A percentile compares a stretch with the other conserved stretches of the same genome.
These are phyloP conservation scores for Epithemia pelagica DNA, from an alignment of 108 stramenopile genomes.

Conservation along the genomic window DNA sequence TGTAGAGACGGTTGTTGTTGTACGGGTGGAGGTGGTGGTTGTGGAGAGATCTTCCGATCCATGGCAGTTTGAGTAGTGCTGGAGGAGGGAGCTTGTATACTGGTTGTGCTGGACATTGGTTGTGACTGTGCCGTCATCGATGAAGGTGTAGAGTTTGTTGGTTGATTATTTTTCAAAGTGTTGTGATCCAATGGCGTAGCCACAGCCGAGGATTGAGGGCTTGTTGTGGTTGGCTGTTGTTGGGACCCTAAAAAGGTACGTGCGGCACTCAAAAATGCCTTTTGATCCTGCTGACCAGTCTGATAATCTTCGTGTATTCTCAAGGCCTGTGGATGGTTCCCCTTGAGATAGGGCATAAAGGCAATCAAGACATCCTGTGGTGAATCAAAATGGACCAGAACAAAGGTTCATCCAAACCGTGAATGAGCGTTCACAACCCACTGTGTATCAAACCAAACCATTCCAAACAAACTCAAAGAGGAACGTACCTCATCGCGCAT, in stretches of 20 bases:
- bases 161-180: no score
- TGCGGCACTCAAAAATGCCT: conserved; percentile 50
- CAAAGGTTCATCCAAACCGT: neutral
- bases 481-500: neutral
- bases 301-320: conserved; percentile 63
- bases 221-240: neutral
- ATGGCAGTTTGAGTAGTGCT: no score
- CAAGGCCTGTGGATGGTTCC: conserved; percentile 45
- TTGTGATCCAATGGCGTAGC: no score
- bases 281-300: conserved; percentile 32
- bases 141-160: neutral
- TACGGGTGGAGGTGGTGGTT: no score
- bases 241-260: conserved; percentile 32
- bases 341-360: conserved; percentile 53
- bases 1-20: no score
- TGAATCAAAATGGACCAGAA: neutral
- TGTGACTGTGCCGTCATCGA: no score
- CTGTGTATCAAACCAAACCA: no score
- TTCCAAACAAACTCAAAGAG: no score
- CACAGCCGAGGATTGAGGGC: neutral
- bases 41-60: no score
- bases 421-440: neutral
- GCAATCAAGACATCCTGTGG: conserved; percentile 10
- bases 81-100: no score
- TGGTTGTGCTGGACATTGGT: neutral